A percentile compares a stretch with the other conserved stretches of the same genome.
Evolutionary conservation across 345 rosid species (phyloP).

Genomic region (Bretschneidera sinensis): DNA sequence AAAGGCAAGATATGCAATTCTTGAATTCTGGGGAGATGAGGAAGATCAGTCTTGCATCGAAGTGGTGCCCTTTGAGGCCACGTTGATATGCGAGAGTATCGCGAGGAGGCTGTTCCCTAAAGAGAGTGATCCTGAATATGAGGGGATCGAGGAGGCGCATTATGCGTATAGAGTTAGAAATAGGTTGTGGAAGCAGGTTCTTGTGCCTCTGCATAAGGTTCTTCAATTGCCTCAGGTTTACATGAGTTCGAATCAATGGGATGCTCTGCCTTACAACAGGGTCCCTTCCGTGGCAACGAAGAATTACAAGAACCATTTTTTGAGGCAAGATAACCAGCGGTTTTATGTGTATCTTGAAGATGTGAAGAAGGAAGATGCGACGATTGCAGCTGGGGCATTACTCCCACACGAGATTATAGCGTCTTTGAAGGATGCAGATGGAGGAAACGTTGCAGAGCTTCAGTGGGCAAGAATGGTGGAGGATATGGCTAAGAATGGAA

Average conservation of each 20-base stretch:
- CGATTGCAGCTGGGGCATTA: conserved; percentile 56
- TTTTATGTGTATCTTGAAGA: conserved; percentile 15
- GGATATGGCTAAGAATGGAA: conserved; percentile 40
- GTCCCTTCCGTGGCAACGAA: conserved; percentile 25
- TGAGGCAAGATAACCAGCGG: conserved; percentile 12
- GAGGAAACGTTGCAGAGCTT: conserved; percentile 44
- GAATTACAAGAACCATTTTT: conserved; percentile 11
- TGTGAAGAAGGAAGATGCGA: too few species aligned
- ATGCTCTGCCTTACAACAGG: conserved; percentile 16
- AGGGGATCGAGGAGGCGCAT: conserved; percentile 12
- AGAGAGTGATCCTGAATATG: conserved; percentile 10
- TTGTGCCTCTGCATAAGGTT: conserved; percentile 16
- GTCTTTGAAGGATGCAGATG: conserved; percentile 24
- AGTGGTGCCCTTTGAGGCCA: conserved; percentile 19
- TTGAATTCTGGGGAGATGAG: not conserved
- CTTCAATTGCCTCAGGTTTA: conserved; percentile 19
- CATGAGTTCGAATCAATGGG: conserved; percentile 17
- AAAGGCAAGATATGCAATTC: not conserved
- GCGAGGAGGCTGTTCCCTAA: conserved; percentile 14
- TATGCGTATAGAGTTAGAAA: conserved; percentile 19
- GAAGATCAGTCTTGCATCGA: conserved; percentile 16
- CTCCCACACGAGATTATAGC: conserved; percentile 60
- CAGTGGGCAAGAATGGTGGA: conserved; percentile 61
- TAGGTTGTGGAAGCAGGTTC: conserved; percentile 22
- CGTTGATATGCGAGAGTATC: conserved; percentile 15